These are phyloP conservation scores for Serendipita sp. DNA, from an alignment of 768 basidiomycete genomes.

Conservation along the genomic window DNA sequence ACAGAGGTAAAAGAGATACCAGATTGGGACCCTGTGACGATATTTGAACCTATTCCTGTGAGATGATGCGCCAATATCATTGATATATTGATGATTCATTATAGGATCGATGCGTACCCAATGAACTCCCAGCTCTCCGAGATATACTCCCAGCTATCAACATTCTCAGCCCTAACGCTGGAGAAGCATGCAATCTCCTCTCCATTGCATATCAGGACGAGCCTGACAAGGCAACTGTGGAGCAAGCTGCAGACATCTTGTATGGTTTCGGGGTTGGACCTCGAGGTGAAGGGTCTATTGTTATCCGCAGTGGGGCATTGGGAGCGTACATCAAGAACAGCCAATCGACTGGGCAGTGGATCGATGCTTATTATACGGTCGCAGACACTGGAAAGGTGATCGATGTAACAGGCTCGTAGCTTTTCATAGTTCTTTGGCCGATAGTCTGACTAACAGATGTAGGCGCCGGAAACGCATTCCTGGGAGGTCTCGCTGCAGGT, in stretches of 20 bases:
- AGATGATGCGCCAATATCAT: conserved; percentile 15
- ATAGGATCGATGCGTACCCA: conserved; percentile 65
- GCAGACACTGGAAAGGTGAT: conserved; percentile 35
- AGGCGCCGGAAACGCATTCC: conserved; percentile 87
- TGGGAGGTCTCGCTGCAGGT: conserved; percentile 72
- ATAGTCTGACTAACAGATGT: conserved; percentile 1
- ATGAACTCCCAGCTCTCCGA: conserved; percentile 53
- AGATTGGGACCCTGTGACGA: conserved; percentile 47
- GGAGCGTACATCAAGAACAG: conserved; percentile 50
- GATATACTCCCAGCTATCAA: conserved; percentile 40
- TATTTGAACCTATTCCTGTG: conserved; percentile 83
- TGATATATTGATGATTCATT: conserved; percentile 7
- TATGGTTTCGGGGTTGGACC: conserved; percentile 42
- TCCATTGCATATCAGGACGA: conserved; percentile 28
- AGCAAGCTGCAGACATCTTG: conserved; percentile 49
- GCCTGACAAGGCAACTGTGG: conserved; percentile 37
- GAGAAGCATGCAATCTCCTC: conserved; percentile 59
- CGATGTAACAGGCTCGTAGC: conserved; percentile 59
- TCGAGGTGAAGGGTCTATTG: conserved; percentile 36
- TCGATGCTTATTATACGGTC: conserved; percentile 58
- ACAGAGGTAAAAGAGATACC: conserved; percentile 38
- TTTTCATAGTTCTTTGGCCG: conserved; percentile 8
- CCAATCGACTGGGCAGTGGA: conserved; percentile 36
- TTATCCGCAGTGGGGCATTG: conserved; percentile 59
- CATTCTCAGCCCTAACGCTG: conserved; percentile 75